phyloP scores from a whole-genome alignment of 768 basidiomycete species.

The Chalciporus chontae region DNA sequence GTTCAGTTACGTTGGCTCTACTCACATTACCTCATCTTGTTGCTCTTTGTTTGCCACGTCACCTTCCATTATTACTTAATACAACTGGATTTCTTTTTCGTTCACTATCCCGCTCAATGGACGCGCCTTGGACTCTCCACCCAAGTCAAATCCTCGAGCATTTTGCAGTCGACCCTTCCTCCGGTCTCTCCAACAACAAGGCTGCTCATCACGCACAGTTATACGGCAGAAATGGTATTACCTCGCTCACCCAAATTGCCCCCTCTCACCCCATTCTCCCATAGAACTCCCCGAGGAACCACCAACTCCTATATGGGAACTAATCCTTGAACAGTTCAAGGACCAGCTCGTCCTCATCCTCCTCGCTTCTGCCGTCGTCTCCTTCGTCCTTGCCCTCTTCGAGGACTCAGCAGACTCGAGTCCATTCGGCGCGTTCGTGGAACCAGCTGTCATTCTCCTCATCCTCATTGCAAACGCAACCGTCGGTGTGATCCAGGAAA shows the following conservation, averaged over 20 bases:
- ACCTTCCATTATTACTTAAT: too few species aligned
- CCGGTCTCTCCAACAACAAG: slow-evolving; percentile 65
- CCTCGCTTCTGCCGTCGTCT: slow-evolving; percentile 88
- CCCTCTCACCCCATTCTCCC: slow-evolving; percentile 3
- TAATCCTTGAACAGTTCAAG: slow-evolving; percentile 98
- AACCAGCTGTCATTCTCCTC: slow-evolving; percentile 90
- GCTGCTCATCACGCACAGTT: slow-evolving; percentile 69
- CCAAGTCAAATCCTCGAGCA: slow-evolving; percentile 67
- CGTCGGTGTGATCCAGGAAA: slow-evolving; percentile 96
- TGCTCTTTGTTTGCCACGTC: too few species aligned
- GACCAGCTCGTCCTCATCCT: slow-evolving; percentile 98
- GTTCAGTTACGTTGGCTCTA: too few species aligned
- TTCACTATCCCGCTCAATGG: slow-evolving; percentile 40
- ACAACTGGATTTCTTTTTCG: background rate
- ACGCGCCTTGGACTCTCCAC: slow-evolving; percentile 75
- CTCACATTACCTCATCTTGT: background rate
- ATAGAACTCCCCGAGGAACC: slow-evolving; percentile 91
- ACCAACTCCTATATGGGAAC: slow-evolving; percentile 86
- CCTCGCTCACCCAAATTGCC: background rate
- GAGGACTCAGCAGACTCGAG: slow-evolving; percentile 70
- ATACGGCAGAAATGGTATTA: slow-evolving; percentile 83
- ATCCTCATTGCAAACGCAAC: slow-evolving; percentile 97
- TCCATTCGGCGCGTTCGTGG: slow-evolving; percentile 85
- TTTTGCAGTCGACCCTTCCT: slow-evolving; percentile 59
- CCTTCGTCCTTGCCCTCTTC: slow-evolving; percentile 86